Base-by-base conservation (phyloP, 2,329 filamentous ascomycete species). In the Diplodia mutila region DNA sequence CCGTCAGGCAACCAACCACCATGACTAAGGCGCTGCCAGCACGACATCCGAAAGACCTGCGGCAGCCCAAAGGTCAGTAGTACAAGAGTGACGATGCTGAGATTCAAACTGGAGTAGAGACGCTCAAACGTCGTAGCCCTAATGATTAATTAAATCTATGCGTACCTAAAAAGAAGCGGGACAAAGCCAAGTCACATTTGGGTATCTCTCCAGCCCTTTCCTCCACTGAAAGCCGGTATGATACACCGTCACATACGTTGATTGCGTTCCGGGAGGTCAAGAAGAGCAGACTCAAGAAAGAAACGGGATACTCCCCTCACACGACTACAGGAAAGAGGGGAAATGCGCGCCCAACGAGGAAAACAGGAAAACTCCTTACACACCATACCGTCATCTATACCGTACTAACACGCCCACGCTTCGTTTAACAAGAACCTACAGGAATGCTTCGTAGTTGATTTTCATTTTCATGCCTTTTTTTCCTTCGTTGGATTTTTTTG, bases 121-220 rank as follows among this genome's bases (percentile, higher is more conserved):
- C 53, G 53, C 32, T 39, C 32, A 57, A 9, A 39, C 21, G 37
- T 21, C 34, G 37, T 23, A 25, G 23, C 59, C 59, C 42, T 63
- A 63, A 34, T 51, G 59, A 51, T 51, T 63, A 42, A 63, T 63
- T 63, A 63, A 63, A 63, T 63, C 42, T 63, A 63, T 37, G 46
- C 42, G n/a, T 51, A 51, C 29, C 12, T 63, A 48, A 51, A 37
- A 37, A 48, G 23, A 63, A 63, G 42, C 59, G 49, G 59, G 27
- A 63, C 51, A 48, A 63, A 23, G 59, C n/a, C 39, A 51, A 39
- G 21, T 63, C 42, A 63, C 27, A 51, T 51, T 51, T 63, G 59
- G 59, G 59, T 63, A 63, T 63, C 27, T 63, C 46, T 37, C 59
- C 59, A 63, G 59, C 59, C 51, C 46, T 63, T 63, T 34, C 59